Percentiles rank a stretch among this genome's conserved stretches.
These are phyloP conservation scores for Zizania latifolia DNA, from an alignment of 176 grass and related monocot species.

Conservation along the genomic window DNA sequence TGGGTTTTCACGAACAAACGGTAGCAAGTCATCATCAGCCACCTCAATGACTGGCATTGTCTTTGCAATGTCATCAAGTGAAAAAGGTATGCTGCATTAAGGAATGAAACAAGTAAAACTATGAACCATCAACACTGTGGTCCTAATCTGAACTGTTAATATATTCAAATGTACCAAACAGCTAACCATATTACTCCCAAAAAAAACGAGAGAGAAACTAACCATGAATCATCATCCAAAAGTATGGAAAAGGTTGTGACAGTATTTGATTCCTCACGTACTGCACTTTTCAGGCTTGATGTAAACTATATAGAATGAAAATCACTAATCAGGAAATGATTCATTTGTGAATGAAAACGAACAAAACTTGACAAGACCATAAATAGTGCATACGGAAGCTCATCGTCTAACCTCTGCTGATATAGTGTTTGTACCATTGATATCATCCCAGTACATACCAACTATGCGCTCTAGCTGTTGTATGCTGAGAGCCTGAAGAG, in stretches of 20 bases:
- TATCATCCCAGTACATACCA: slow-evolving; percentile 87
- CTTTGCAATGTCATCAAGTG: slow-evolving; percentile 80
- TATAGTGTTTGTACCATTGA: slow-evolving; percentile 79
- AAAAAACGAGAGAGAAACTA: too few species aligned
- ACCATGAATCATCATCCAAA: slow-evolving; percentile 84
- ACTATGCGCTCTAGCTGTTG: slow-evolving; percentile 86
- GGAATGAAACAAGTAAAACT: slow-evolving; percentile 10
- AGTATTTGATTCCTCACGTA: slow-evolving; percentile 57
- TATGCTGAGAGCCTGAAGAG: slow-evolving; percentile 67
- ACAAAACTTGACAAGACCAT: too few species aligned
- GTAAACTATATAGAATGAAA: slow-evolving; percentile 35
- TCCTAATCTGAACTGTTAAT: not conserved
- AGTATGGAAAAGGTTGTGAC: slow-evolving; percentile 51
- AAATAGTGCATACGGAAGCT: slow-evolving; percentile 11
- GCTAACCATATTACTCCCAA: too few species aligned
- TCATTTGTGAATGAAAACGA: slow-evolving; percentile 17
- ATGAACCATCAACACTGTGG: slow-evolving; percentile 8
- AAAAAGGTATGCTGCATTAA: slow-evolving; percentile 80
- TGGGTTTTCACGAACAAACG: slow-evolving; percentile 68
- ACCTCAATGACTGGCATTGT: slow-evolving; percentile 64
- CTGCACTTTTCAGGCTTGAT: slow-evolving; percentile 56
- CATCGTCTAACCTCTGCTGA: slow-evolving; percentile 66
- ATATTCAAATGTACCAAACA: not conserved
- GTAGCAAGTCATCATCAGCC: slow-evolving; percentile 56
- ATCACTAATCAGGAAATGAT: not conserved